Base-by-base conservation (phyloP, 805 yeast genomes). In the Lachancea lanzarotensis region DNA sequence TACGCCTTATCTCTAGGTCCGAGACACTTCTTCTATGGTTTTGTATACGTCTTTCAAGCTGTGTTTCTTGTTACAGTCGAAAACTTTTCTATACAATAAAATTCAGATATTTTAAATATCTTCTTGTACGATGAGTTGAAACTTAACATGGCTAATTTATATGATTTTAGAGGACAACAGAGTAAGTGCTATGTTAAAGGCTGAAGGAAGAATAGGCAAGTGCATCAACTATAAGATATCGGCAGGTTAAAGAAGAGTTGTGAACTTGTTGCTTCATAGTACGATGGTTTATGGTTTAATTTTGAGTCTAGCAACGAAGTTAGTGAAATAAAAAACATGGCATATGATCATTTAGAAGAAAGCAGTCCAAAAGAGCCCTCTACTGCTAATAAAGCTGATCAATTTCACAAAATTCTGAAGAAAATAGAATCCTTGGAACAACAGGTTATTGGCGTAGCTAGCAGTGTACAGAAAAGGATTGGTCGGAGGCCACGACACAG, bases 401-500 rank as follows among this genome's bases (percentile, higher is more conserved):
- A 42, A 9, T 42, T 42, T 15, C 13, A 37, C 16, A 42, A 26
- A 20, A 20, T 42, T 12, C 18, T 37, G 27, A 22, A 35, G 33
- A 42, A 42, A 32, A 13, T 42, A 2, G 45, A 36, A 8, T 36
- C 36, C 2, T 25, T 42, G 17, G 45, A 42, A 29, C 22, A 13
- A 16, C 30, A 31, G 16, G 36, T 42, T 11, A 15, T 17, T 12
- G 29, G 22, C 9, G 18, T 42, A 19, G 41, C 41, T 9, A 20
- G 29, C 7, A 19, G 27, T 15, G 9, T 41, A 15, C 16, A 22
- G 3, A 35, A 16, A 13, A 30, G 32, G 25, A 8, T 22, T 22
- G 32, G 5, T 5, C 26, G 27, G n/a, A 26, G 22, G n/a, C 33
- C 38, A 15, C 16, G 15, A 2, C 30, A 22, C 8, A 11, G 32